Conservation (phyloP, 169 alveolate genomes). For the Plasmodium ovale region DNA sequence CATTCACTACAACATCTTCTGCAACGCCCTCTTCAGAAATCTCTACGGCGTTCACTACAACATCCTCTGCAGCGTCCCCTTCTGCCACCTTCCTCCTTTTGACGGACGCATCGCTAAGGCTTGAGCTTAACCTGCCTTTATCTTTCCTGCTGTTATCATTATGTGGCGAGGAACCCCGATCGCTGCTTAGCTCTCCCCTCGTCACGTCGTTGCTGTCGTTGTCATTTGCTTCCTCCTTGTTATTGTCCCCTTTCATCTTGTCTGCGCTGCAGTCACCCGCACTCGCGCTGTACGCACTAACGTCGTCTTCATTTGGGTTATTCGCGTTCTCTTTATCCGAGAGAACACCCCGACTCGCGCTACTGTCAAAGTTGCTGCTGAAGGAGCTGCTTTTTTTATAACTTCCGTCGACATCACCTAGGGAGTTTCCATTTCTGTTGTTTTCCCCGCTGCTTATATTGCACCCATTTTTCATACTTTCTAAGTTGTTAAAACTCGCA, state of each 20-base stretch:
- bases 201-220: background rate
- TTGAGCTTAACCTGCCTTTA: background rate
- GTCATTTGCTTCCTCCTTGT: background rate
- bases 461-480: background rate
- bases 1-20: background rate
- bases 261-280: too few relatives aligned
- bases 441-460: background rate
- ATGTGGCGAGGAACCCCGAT: too few relatives aligned
- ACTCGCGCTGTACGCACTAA: too few relatives aligned
- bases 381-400: background rate
- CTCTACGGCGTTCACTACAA: background rate
- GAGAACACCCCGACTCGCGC: too few relatives aligned
- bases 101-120: background rate
- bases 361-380: constrained; percentile 5
- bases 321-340: background rate
- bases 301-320: too few relatives aligned
- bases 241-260: too few relatives aligned
- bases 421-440: background rate
- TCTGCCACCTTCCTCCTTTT: constrained; percentile 26
- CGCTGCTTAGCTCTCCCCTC: too few relatives aligned
- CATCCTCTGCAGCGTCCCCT: background rate
- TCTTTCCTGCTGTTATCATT: too few relatives aligned
- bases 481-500: constrained; percentile 6
- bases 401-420: background rate
- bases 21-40: background rate